Percentiles rank a stretch among this genome's conserved stretches.
Conservation (phyloP, 2,329 filamentous ascomycete species). For the Thielaviopsis ethacetica region DNA sequence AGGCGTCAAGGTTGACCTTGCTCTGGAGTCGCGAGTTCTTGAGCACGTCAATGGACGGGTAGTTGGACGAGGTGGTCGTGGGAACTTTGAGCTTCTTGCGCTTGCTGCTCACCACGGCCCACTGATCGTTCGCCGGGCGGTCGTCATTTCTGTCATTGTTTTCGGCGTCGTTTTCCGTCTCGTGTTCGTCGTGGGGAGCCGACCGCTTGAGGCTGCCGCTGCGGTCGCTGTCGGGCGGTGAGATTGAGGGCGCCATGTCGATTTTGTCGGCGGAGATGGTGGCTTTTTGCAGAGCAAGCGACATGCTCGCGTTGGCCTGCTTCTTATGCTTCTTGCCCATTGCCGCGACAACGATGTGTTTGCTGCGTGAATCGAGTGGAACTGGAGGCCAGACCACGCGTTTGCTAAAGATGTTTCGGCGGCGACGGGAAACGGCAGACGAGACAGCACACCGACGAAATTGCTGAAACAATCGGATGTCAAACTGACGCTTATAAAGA, state of each 20-base stretch:
- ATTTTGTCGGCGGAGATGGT: slow-evolving; percentile 1
- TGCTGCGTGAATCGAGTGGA: background rate
- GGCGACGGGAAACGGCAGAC: background rate
- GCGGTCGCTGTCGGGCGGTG: slow-evolving; percentile 17
- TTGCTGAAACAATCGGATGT: background rate
- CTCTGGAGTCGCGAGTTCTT: slow-evolving; percentile 40
- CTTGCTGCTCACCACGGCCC: slow-evolving; percentile 38
- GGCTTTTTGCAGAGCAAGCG: slow-evolving; percentile 10
- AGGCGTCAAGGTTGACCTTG: slow-evolving; percentile 44
- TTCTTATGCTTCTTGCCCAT: slow-evolving; percentile 16
- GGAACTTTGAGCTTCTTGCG: slow-evolving; percentile 44
- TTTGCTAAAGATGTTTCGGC: background rate
- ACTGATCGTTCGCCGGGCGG: slow-evolving; percentile 23
- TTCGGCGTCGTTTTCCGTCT: slow-evolving; percentile 18
- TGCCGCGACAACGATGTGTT: background rate
- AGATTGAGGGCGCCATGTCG: background rate
- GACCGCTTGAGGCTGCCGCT: slow-evolving; percentile 31
- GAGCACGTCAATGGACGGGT: slow-evolving; percentile 43
- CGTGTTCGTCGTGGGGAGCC: slow-evolving; percentile 28
- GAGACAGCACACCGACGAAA: background rate
- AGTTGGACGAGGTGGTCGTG: slow-evolving; percentile 35
- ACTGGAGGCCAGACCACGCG: background rate
- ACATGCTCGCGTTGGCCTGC: slow-evolving; percentile 11
- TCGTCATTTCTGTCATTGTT: background rate
- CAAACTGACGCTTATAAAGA: background rate